Evolutionary conservation across 192 early-diverging fungal species (phyloP).

Genomic region (Pilobolus umbonatus): DNA sequence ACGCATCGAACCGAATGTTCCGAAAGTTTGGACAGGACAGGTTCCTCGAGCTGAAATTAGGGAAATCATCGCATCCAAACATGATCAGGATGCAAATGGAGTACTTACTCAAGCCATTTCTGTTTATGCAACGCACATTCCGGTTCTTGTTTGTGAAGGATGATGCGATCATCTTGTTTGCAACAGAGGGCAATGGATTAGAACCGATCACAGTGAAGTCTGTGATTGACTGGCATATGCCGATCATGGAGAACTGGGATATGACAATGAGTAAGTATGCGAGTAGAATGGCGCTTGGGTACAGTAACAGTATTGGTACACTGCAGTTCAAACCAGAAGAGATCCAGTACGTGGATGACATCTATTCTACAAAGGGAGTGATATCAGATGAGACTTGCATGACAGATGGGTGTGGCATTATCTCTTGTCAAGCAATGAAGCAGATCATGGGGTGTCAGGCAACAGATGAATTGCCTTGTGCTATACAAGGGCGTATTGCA

Average conservation of each 20-base stretch:
- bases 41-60: constrained; percentile 25
- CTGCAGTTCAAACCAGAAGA: constrained; percentile 21
- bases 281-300: constrained; percentile 28
- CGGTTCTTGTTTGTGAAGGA: constrained; percentile 34
- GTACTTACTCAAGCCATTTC: constrained; percentile 17
- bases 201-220: constrained; percentile 4
- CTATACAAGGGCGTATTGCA: constrained; percentile 36
- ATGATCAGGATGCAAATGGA: background rate
- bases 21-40: constrained; percentile 25
- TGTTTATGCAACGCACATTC: constrained; percentile 21
- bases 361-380: background rate
- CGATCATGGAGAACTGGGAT: constrained; percentile 14
- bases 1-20: constrained; percentile 27
- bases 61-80: background rate
- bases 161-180: constrained; percentile 22
- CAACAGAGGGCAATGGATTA: constrained; percentile 24
- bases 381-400: constrained; percentile 18
- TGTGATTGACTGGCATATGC: constrained; percentile 32
- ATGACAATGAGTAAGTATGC: constrained; percentile 29
- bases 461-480: constrained; percentile 20
- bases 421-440: constrained; percentile 29
- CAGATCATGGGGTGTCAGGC: constrained; percentile 16
- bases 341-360: constrained; percentile 20
- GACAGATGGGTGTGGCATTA: constrained; percentile 37
- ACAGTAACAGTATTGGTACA: constrained; percentile 28